phyloP scores from a whole-genome alignment of 768 basidiomycete genomes.

The Suillus clintonianus region DNA sequence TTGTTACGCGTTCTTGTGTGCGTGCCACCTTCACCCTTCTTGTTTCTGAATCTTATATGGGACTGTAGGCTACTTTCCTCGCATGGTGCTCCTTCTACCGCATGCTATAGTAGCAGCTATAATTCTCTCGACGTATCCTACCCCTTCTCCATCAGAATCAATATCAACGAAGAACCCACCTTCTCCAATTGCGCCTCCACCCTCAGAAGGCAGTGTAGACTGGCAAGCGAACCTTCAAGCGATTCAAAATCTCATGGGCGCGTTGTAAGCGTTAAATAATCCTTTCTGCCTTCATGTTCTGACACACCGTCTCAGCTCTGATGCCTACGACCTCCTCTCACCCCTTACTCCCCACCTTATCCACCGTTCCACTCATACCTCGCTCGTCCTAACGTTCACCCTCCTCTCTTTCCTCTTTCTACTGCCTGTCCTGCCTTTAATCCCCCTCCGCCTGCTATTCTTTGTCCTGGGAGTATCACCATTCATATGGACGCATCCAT shows the following conservation, averaged over 20 bases:
- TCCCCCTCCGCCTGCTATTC: background rate
- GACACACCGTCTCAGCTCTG: conserved; percentile 49
- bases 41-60: background rate
- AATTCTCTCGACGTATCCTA: conserved; percentile 67
- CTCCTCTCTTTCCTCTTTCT: background rate
- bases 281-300: background rate
- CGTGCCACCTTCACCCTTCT: background rate
- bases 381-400: background rate
- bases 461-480: background rate
- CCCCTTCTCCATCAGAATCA: conserved; percentile 16
- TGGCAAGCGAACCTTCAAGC: conserved; percentile 89
- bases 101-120: conserved; percentile 61
- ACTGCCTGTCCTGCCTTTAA: background rate
- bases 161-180: background rate
- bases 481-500: conserved; percentile 56
- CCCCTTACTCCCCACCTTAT: conserved; percentile 39
- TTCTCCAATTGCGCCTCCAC: background rate
- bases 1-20: conserved; percentile 75
- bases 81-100: conserved; percentile 69
- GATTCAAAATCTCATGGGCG: conserved; percentile 90
- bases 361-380: background rate
- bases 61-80: conserved; percentile 71
- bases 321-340: conserved; percentile 53
- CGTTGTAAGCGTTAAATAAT: conserved; percentile 50
- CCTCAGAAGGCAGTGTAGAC: conserved; percentile 63